A percentile compares a stretch with the other conserved stretches of the same genome.
Conservation (phyloP, 768 basidiomycete genomes). For the Mycena leptocephala region DNA sequence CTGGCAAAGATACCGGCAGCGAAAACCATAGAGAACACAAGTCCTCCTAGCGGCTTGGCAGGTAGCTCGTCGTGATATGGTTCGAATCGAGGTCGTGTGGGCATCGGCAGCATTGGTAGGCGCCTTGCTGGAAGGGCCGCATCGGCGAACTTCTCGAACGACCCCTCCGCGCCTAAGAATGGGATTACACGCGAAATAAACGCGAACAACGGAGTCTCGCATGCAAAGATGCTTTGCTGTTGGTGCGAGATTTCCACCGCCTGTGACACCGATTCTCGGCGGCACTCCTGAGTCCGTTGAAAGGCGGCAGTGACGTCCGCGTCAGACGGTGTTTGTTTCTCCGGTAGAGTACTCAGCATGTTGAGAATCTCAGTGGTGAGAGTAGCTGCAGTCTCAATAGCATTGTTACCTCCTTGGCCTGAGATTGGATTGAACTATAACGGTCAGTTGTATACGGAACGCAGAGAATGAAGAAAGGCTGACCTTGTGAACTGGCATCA, state of each 20-base stretch:
- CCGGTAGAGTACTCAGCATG: not conserved
- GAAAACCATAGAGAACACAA: not conserved
- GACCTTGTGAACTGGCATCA: not conserved
- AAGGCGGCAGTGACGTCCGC: not conserved
- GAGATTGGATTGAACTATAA: slow-evolving; percentile 2
- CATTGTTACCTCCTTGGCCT: slow-evolving; percentile 1
- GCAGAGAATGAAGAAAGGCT: not conserved
- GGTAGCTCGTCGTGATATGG: slow-evolving; percentile 8
- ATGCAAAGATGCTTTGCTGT: not conserved
- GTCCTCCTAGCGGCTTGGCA: not conserved
- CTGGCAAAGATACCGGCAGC: not conserved
- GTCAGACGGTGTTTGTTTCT: not conserved
- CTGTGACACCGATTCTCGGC: not conserved
- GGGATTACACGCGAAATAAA: not conserved
- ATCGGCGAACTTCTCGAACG: not conserved
- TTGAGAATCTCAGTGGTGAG: not conserved
- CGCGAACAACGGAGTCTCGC: not conserved
- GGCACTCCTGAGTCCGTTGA: not conserved
- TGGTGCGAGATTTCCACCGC: not conserved
- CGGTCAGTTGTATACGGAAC: not conserved
- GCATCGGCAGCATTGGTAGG: not conserved
- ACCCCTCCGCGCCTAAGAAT: not conserved
- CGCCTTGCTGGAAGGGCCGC: not conserved
- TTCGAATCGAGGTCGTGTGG: not conserved
- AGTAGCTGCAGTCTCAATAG: not conserved